phyloP scores from a whole-genome alignment of 177 flowering plant genomes.

The Vitis hybrid region DNA sequence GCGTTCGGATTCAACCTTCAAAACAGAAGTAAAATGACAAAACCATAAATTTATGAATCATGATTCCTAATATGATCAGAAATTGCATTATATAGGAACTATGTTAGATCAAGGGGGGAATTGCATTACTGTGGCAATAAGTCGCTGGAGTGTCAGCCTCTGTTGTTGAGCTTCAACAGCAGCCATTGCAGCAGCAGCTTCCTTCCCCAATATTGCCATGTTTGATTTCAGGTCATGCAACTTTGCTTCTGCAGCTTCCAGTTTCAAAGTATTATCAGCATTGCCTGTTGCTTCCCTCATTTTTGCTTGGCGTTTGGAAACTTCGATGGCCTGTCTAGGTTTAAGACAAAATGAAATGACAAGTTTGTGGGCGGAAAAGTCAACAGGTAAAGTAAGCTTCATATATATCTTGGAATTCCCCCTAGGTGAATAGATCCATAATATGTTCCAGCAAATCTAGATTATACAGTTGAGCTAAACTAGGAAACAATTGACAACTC shows the following conservation, averaged over 20 bases:
- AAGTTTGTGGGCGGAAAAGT: not conserved
- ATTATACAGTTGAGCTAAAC: no score
- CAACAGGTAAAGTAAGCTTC: not conserved
- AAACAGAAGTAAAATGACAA: not conserved
- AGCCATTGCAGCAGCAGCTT: slow-evolving; percentile 93
- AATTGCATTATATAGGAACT: not conserved
- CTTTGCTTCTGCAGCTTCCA: slow-evolving; percentile 82
- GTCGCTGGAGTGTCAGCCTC: slow-evolving; percentile 84
- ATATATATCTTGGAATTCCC: not conserved
- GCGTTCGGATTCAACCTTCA: slow-evolving; percentile 90
- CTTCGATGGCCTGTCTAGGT: slow-evolving; percentile 81
- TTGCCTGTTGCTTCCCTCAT: slow-evolving; percentile 68
- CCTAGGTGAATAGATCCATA: not conserved
- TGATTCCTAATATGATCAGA: not conserved
- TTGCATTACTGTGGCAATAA: slow-evolving; percentile 72
- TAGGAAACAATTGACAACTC: no score
- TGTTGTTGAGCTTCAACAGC: slow-evolving; percentile 98
- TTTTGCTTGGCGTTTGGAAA: slow-evolving; percentile 77
- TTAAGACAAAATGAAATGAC: slow-evolving; percentile 14
- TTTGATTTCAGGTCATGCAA: slow-evolving; percentile 83
- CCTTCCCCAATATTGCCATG: slow-evolving; percentile 77
- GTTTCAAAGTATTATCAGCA: slow-evolving; percentile 55
- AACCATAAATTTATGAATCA: not conserved
- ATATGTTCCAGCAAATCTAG: not conserved
- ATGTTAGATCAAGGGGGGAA: not conserved